Percentiles rank a stretch among this genome's conserved stretches.
Evolutionary conservation across 1,284 basidiomycete genomes (phyloP).

Genomic region (Microbotryum saponariae): DNA sequence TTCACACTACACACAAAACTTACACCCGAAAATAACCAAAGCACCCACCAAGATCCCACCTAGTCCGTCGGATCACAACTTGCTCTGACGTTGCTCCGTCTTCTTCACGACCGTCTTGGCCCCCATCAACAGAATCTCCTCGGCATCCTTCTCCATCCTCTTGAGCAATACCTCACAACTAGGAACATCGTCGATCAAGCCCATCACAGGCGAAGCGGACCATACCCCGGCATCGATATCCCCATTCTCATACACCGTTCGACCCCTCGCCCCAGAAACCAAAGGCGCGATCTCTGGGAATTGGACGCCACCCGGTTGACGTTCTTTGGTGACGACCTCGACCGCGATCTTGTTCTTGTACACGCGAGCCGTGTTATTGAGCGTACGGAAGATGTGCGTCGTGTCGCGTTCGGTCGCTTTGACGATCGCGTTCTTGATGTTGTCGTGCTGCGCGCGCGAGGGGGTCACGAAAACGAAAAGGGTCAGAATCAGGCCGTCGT

Average conservation of each 20-base stretch:
- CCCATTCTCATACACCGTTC: constrained; percentile 62
- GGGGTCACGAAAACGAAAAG: not conserved
- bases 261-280: constrained; percentile 70
- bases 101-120: constrained; percentile 15
- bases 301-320: constrained; percentile 70
- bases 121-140: constrained; percentile 41
- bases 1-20: too few species aligned
- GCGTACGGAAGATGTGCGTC: constrained; percentile 72
- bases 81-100: constrained; percentile 9
- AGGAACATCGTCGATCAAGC: constrained; percentile 78
- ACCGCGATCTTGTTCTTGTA: constrained; percentile 58
- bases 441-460: constrained; percentile 58
- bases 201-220: constrained; percentile 49
- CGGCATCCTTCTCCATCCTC: constrained; percentile 68
- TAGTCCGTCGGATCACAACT: constrained; percentile 12
- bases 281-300: constrained; percentile 58
- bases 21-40: too few species aligned
- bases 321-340: constrained; percentile 75
- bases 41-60: not conserved
- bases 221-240: constrained; percentile 83
- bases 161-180: constrained; percentile 67
- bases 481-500: constrained; percentile 8
- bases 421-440: constrained; percentile 85
- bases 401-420: constrained; percentile 68
- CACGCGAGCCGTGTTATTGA: constrained; percentile 33